A percentile compares a stretch with the other conserved stretches of the same genome.
Conservation (phyloP, 2,329 filamentous ascomycete species). For the Fusarium compactum region DNA sequence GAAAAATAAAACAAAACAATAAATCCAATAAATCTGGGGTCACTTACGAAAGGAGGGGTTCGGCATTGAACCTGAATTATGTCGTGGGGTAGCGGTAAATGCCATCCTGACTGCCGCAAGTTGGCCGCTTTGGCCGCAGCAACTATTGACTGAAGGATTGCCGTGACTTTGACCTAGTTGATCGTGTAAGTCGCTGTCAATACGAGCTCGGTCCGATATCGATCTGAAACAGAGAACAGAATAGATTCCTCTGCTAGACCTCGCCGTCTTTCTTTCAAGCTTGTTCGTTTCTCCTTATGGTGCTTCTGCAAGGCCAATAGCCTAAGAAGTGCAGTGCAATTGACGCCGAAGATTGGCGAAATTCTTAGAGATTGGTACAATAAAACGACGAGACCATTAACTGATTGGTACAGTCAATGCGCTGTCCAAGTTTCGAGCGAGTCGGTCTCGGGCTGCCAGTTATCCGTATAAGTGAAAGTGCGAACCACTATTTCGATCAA, state of each 20-base stretch:
- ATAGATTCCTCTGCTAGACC: not conserved
- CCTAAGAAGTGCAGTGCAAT: not conserved
- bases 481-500: constrained; percentile 19
- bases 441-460: constrained; percentile 1
- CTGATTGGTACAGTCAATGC: not conserved
- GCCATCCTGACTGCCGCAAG: constrained; percentile 32
- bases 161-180: not conserved
- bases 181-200: constrained; percentile 21
- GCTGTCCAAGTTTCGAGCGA: not conserved
- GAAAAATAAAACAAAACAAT: constrained; percentile 3
- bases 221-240: not conserved
- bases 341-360: not conserved
- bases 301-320: not conserved
- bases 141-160: constrained; percentile 19
- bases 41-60: constrained; percentile 66
- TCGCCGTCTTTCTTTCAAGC: not conserved
- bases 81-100: constrained; percentile 33
- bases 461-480: constrained; percentile 33
- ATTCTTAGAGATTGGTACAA: not conserved
- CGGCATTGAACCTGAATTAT: constrained; percentile 52
- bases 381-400: not conserved
- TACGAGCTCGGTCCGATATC: not conserved
- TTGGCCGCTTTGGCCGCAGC: constrained; percentile 38
- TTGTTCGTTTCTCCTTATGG: not conserved
- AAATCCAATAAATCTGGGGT: constrained; percentile 19